Conservation (phyloP, 805 yeast genomes). For the Grigorovia humatica region DNA sequence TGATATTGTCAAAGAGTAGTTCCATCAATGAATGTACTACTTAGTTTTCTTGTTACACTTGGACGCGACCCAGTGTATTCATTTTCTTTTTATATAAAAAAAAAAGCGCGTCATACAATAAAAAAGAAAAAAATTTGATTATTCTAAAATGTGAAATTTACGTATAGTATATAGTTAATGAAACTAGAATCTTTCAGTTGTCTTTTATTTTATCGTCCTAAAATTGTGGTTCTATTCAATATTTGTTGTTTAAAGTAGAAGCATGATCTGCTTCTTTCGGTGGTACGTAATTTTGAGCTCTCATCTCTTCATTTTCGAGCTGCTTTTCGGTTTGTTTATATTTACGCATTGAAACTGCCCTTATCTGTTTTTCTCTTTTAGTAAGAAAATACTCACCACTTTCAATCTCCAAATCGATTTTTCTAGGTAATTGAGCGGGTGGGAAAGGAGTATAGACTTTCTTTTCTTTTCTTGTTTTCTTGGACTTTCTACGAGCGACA, state of each 20-base stretch:
- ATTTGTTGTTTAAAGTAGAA: constrained; percentile 1
- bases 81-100: too few relatives aligned
- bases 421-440: constrained; percentile 93
- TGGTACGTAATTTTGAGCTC: constrained; percentile 71
- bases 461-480: constrained; percentile 46
- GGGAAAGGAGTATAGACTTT: constrained; percentile 98
- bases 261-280: constrained; percentile 61
- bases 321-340: constrained; percentile 67
- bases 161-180: too few relatives aligned
- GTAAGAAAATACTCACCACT: constrained; percentile 96
- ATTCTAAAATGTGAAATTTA: too few relatives aligned
- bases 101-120: too few relatives aligned
- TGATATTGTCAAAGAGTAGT: constrained; percentile 12
- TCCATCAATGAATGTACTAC: constrained; percentile 14
- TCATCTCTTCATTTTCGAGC: constrained; percentile 53
- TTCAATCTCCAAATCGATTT: constrained; percentile 93
- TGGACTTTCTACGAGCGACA: constrained; percentile 86
- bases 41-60: too few relatives aligned
- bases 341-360: constrained; percentile 63
- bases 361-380: constrained; percentile 67
- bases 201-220: not conserved
- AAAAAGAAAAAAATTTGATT: too few relatives aligned
- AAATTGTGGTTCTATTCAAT: not conserved
- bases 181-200: too few relatives aligned
- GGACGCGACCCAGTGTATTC: too few relatives aligned